Evolutionary conservation across 2,329 filamentous ascomycete genomes (phyloP).

Genomic region (Purpureocillium lavendulum): DNA sequence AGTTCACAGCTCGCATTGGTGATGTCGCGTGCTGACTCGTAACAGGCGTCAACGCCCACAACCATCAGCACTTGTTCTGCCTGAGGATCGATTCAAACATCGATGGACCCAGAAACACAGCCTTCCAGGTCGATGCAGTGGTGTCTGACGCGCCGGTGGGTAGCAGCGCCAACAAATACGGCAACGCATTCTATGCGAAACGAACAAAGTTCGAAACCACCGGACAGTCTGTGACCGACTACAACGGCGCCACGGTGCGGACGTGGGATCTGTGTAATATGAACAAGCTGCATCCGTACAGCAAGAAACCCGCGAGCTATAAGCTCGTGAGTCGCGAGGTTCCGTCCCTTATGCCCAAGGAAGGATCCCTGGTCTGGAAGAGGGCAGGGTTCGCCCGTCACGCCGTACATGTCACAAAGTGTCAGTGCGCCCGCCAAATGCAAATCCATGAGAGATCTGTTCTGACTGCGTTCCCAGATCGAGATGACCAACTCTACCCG

Average conservation of each 20-base stretch:
- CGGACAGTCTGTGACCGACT: slow-evolving; percentile 12
- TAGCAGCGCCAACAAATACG: slow-evolving; percentile 61
- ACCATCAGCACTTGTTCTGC: slow-evolving; percentile 66
- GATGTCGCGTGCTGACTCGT: slow-evolving; percentile 13
- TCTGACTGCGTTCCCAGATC: slow-evolving; percentile 19
- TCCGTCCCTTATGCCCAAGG: slow-evolving; percentile 34
- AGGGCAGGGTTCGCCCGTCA: slow-evolving; percentile 33
- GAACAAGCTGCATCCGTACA: slow-evolving; percentile 27
- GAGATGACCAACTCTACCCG: slow-evolving; percentile 32
- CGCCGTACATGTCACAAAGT: slow-evolving; percentile 28
- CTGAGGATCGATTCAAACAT: slow-evolving; percentile 57
- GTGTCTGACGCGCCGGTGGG: slow-evolving; percentile 54
- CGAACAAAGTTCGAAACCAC: slow-evolving; percentile 16
- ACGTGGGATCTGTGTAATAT: slow-evolving; percentile 32
- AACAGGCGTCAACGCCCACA: slow-evolving; percentile 54
- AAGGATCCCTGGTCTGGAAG: slow-evolving; percentile 25
- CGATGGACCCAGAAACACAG: slow-evolving; percentile 51
- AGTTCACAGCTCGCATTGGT: too few species aligned
- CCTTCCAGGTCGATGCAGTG: slow-evolving; percentile 64
- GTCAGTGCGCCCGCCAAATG: too few species aligned
- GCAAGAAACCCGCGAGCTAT: slow-evolving; percentile 35
- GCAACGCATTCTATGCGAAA: slow-evolving; percentile 57
- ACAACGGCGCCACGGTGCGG: slow-evolving; percentile 18
- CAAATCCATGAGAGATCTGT: too few species aligned
- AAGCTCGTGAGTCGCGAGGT: slow-evolving; percentile 38